Conservation (phyloP, 495 filamentous ascomycete species). For the Penicillium salamii region DNA sequence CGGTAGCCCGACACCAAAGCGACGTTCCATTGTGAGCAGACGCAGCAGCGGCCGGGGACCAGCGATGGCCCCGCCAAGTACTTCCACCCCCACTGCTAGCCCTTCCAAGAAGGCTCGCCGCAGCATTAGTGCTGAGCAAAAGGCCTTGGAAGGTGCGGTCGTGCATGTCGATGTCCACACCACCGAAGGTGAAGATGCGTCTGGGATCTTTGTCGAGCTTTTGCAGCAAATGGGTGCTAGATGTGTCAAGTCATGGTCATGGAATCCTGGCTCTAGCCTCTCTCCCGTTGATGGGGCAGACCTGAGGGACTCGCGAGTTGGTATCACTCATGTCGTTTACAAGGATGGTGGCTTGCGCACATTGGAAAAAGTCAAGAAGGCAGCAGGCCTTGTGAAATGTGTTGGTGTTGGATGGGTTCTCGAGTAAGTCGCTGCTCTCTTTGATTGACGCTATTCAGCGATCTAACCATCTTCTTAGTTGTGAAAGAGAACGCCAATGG, state of each 20-base stretch:
- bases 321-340: slow-evolving; percentile 93
- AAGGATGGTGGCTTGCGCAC: slow-evolving; percentile 89
- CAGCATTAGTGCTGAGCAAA: slow-evolving; percentile 18
- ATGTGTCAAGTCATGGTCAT: slow-evolving; percentile 80
- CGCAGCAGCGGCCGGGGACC: slow-evolving; percentile 8
- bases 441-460: not conserved
- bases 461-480: slow-evolving; percentile 45
- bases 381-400: slow-evolving; percentile 72
- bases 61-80: slow-evolving; percentile 8
- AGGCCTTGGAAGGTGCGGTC: slow-evolving; percentile 64
- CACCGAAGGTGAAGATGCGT: slow-evolving; percentile 82
- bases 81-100: slow-evolving; percentile 23
- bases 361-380: slow-evolving; percentile 78
- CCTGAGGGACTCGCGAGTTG: slow-evolving; percentile 54
- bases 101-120: slow-evolving; percentile 31
- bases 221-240: slow-evolving; percentile 82
- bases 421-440: slow-evolving; percentile 54
- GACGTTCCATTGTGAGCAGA: slow-evolving; percentile 15
- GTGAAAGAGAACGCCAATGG: slow-evolving; percentile 77
- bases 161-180: slow-evolving; percentile 95
- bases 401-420: slow-evolving; percentile 88
- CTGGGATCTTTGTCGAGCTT: slow-evolving; percentile 77
- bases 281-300: slow-evolving; percentile 30
- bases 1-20: slow-evolving; percentile 24
- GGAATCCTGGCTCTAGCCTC: slow-evolving; percentile 61